phyloP scores from a whole-genome alignment of 2,329 filamentous ascomycete species.

The Apiospora hydei region DNA sequence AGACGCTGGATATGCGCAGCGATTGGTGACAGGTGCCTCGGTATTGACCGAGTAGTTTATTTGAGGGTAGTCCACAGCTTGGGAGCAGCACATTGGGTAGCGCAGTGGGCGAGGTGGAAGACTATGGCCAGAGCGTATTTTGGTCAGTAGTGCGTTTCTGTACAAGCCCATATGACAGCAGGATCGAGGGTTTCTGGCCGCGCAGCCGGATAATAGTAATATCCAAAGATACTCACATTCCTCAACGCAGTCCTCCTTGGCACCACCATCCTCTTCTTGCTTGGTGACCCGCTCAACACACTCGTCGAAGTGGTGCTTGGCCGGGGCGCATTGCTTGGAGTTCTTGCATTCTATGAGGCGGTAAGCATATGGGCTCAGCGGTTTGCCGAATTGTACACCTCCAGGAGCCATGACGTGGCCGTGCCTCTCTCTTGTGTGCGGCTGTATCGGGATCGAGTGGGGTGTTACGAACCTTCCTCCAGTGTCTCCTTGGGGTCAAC shows the following conservation, averaged over 20 bases:
- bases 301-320: conserved; percentile 98
- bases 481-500: conserved; percentile 87
- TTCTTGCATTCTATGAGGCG: conserved; percentile 81
- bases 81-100: conserved; percentile 88
- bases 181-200: neutral
- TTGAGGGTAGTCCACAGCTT: conserved; percentile 95
- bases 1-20: conserved; percentile 33
- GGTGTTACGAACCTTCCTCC: conserved; percentile 80
- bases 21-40: conserved; percentile 28
- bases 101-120: conserved; percentile 98
- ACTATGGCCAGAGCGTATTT: conserved; percentile 60
- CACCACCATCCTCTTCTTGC: conserved; percentile 71
- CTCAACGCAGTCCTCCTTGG: conserved; percentile 96
- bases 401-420: neutral
- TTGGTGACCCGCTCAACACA: conserved; percentile 91
- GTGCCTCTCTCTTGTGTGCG: neutral
- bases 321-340: conserved; percentile 81
- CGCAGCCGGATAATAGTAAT: neutral
- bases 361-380: neutral
- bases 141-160: neutral
- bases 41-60: conserved; percentile 60
- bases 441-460: conserved; percentile 22
- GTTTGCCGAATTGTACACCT: neutral
- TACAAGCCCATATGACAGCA: neutral
- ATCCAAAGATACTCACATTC: conserved; percentile 77